Base-by-base conservation (phyloP, 139 green algal genomes). In the Zygnema circumcarinatum region DNA sequence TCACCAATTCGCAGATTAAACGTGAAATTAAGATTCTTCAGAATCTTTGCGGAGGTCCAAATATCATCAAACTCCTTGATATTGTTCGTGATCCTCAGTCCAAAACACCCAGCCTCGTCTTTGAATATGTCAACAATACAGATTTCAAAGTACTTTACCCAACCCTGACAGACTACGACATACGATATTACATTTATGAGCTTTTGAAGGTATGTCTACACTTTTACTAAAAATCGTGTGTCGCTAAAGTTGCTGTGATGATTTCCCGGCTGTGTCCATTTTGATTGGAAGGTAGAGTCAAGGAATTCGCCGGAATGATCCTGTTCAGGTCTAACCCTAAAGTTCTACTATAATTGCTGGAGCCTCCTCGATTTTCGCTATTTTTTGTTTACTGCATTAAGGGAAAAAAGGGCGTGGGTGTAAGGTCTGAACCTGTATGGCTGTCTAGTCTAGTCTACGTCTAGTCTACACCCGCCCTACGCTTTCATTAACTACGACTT, bases 1-100 rank as follows among this genome's bases (percentile, higher is more conserved):
- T 62, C 47, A 62, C 69, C 16, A 7, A 41, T 78, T 39, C 16
- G 69, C 78, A 90, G 93, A 99, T 99, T 87, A 96, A 98, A 89
- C 92, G 97, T 0, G 97, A 99, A 89, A 98, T 99, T 85, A 98
- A 98, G 83, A 99, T 99, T 79, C 89, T 99, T 81, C 94, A 98
- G 87, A 98, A 98, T 92, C 92, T 99, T 38, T 92, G 86, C n/a
- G 96, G 96, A 2, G 97, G 97, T 1, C 93, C 97, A 36, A 99
- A 99, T 92, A 94, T 99, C 81, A 99, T 99, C 92, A 93, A 96
- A 86, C 92, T 99, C 72, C 91, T 99, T 42, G 97, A 99, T 87
- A 93, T 98, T 11, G 97, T 99, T 62, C 92, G 96, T 0, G 97
- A 99, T 85, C 95, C 95, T 20, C 91, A 96, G 72, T 95, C 92